Evolutionary conservation across 1,284 basidiomycete species (phyloP).

Genomic region (Leccinum olivaceoglutinosum): DNA sequence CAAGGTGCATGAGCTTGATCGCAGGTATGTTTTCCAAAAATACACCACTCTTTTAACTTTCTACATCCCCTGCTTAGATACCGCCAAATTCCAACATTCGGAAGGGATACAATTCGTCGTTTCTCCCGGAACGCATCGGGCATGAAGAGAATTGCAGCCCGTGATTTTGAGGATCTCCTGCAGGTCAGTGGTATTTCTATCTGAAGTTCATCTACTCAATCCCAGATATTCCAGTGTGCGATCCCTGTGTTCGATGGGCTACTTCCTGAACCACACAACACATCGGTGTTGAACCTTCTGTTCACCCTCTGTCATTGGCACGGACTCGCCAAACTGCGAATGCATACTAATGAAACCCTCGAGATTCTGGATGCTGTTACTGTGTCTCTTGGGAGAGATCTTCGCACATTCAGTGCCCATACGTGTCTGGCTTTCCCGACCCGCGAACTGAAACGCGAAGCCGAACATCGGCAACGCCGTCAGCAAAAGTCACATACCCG

Average conservation of each 20-base stretch:
- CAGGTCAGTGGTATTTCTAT: background rate
- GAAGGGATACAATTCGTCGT: background rate
- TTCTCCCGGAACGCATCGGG: background rate
- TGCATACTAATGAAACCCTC: background rate
- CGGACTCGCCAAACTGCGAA: background rate
- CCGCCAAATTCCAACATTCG: constrained; percentile 6
- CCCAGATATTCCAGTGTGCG: constrained; percentile 11
- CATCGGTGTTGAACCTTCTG: constrained; percentile 7
- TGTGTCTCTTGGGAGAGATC: background rate
- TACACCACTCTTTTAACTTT: background rate
- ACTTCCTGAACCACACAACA: constrained; percentile 12
- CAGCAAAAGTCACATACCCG: background rate
- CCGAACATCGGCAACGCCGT: background rate
- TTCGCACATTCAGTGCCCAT: background rate
- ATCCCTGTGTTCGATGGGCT: constrained; percentile 20
- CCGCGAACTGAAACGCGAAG: background rate
- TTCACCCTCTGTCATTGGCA: constrained; percentile 14
- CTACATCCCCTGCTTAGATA: background rate
- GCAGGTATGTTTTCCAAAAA: background rate
- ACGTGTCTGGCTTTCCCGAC: constrained; percentile 5
- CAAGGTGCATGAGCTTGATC: background rate
- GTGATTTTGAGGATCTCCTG: constrained; percentile 25
- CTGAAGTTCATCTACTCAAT: background rate
- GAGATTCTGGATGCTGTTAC: constrained; percentile 1
- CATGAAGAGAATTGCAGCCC: background rate